Evolutionary conservation across 116 monocot species (phyloP).

Genomic region (Dioscorea cayenensis): DNA sequence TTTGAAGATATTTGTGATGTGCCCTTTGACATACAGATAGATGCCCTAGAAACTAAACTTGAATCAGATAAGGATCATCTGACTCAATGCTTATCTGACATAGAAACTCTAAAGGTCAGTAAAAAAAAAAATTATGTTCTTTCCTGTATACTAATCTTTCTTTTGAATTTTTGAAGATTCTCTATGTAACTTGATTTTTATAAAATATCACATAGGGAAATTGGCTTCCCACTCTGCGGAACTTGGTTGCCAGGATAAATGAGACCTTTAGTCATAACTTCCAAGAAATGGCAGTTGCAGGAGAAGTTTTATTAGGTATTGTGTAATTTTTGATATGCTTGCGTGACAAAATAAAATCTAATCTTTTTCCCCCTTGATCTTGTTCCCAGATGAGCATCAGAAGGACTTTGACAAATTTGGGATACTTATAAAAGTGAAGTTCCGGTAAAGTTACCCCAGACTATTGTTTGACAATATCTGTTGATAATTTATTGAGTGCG

Average conservation of each 20-base stretch:
- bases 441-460: conserved; percentile 42
- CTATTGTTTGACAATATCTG: background rate
- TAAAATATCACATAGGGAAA: conserved; percentile 26
- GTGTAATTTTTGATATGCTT: background rate
- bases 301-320: conserved; percentile 93
- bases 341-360: background rate
- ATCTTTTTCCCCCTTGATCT: background rate
- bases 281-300: conserved; percentile 98
- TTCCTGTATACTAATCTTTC: conserved; percentile 1
- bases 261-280: conserved; percentile 93
- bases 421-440: conserved; percentile 96
- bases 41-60: conserved; percentile 45
- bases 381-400: conserved; percentile 73
- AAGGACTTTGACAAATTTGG: conserved; percentile 91
- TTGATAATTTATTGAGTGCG: background rate
- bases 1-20: background rate
- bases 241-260: conserved; percentile 84
- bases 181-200: conserved; percentile 1
- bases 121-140: background rate
- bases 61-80: conserved; percentile 49
- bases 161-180: background rate
- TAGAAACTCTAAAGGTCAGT: conserved; percentile 60
- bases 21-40: conserved; percentile 38
- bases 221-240: conserved; percentile 80
- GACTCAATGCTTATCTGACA: conserved; percentile 53